These are phyloP conservation scores for Trametes cinnabarina DNA, from an alignment of 768 basidiomycete genomes.

Conservation along the genomic window DNA sequence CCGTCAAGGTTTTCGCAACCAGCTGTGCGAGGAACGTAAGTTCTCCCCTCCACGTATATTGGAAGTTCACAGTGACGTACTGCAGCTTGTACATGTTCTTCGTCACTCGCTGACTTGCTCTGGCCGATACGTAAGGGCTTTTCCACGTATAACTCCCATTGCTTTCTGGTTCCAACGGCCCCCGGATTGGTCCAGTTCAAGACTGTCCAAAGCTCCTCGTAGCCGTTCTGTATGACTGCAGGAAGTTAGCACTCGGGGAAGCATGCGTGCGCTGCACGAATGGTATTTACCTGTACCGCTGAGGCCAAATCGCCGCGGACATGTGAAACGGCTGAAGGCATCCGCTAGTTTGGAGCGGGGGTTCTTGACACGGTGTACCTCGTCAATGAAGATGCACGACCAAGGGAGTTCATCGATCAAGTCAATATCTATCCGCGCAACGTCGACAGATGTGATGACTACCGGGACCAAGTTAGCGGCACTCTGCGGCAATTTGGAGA, in stretches of 20 bases:
- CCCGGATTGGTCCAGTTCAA: conserved; percentile 91
- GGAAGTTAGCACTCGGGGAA: not conserved
- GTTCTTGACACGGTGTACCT: conserved; percentile 90
- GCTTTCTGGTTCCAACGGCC: conserved; percentile 60
- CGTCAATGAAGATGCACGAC: conserved; percentile 80
- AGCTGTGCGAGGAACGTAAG: conserved; percentile 33
- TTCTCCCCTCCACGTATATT: not conserved
- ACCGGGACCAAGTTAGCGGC: not conserved
- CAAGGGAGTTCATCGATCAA: conserved; percentile 65
- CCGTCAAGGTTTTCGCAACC: conserved; percentile 60
- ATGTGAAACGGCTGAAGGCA: conserved; percentile 72
- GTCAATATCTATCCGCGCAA: conserved; percentile 69
- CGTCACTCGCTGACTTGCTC: conserved; percentile 58
- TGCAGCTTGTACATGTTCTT: conserved; percentile 54
- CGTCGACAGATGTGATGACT: conserved; percentile 85
- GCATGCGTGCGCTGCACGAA: conserved; percentile 14
- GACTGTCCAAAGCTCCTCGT: conserved; percentile 89
- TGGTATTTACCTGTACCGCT: conserved; percentile 60
- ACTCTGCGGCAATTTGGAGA: too few relatives aligned
- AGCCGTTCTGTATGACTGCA: conserved; percentile 79
- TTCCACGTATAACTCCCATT: conserved; percentile 77
- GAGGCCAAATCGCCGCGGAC: conserved; percentile 71
- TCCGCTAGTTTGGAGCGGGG: conserved; percentile 57
- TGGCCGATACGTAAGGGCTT: conserved; percentile 69
- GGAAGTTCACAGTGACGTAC: too few relatives aligned